phyloP scores from a whole-genome alignment of 257 asterid species.

The Striga asiatica region DNA sequence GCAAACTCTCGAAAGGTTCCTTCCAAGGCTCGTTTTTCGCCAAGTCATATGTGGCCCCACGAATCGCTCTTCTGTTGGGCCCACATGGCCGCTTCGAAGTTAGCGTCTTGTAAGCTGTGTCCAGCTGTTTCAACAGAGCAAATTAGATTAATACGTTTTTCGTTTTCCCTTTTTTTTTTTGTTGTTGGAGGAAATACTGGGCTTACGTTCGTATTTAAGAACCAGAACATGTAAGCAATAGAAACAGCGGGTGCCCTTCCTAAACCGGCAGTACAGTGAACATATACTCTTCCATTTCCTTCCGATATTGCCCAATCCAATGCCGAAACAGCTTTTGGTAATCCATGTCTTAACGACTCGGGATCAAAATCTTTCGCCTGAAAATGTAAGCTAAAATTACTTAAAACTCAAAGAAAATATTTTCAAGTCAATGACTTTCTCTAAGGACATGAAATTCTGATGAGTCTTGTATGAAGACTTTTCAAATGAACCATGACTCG shows the following conservation, averaged over 20 bases:
- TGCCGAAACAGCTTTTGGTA: slow-evolving; percentile 70
- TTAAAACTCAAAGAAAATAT: too few relatives aligned
- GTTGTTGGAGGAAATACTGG: too few relatives aligned
- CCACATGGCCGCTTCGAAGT: slow-evolving; percentile 87
- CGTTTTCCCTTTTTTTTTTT: too few relatives aligned
- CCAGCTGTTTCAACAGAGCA: slow-evolving; percentile 40
- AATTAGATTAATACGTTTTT: background rate
- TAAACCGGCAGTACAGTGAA: slow-evolving; percentile 94
- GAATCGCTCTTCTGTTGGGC: slow-evolving; percentile 67
- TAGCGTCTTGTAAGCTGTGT: slow-evolving; percentile 46
- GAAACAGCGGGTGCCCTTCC: slow-evolving; percentile 95
- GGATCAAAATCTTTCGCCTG: slow-evolving; percentile 97
- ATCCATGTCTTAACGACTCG: slow-evolving; percentile 64
- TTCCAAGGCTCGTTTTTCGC: slow-evolving; percentile 65
- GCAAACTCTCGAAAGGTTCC: slow-evolving; percentile 76
- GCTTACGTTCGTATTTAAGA: slow-evolving; percentile 65
- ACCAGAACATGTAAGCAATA: slow-evolving; percentile 95
- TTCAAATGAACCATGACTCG: too few relatives aligned
- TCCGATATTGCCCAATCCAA: slow-evolving; percentile 70
- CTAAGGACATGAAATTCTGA: too few relatives aligned
- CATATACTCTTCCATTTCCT: slow-evolving; percentile 71
- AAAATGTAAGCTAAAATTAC: background rate
- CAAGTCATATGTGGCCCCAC: slow-evolving; percentile 84
- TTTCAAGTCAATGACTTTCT: too few relatives aligned
- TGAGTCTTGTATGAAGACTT: too few relatives aligned